phyloP scores from a whole-genome alignment of 495 filamentous ascomycete species.

The Xeromyces bisporus region DNA sequence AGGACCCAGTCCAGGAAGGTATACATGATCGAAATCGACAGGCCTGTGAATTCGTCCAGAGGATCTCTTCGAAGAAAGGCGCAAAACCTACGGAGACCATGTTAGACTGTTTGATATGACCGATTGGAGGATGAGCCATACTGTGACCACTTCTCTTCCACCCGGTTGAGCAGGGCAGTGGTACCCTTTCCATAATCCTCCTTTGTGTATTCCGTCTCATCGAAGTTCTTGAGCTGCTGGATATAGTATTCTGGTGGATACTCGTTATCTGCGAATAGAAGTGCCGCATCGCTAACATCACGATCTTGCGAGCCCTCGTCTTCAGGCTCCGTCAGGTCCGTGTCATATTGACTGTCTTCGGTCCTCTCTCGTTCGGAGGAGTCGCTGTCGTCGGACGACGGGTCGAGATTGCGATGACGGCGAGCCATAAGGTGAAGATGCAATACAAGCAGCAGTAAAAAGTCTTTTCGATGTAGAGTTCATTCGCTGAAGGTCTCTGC shows the following conservation, averaged over 20 bases:
- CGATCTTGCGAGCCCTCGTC: constrained; percentile 6
- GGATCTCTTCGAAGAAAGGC: constrained; percentile 12
- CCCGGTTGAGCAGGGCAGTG: constrained; percentile 13
- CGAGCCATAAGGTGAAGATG: constrained; percentile 9
- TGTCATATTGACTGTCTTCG: constrained; percentile 7
- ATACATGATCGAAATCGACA: constrained; percentile 9
- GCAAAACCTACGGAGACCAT: constrained; percentile 10
- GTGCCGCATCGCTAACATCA: constrained; percentile 6
- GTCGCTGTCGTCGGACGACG: constrained; percentile 6
- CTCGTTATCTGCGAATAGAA: constrained; percentile 14
- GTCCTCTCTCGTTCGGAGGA: constrained; percentile 8
- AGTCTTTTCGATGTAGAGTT: constrained; percentile 1
- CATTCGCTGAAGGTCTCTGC: background rate
- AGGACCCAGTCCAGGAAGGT: constrained; percentile 17
- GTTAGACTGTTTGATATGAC: background rate
- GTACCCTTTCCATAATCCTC: constrained; percentile 19
- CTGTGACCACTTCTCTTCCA: constrained; percentile 9
- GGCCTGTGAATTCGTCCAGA: constrained; percentile 5
- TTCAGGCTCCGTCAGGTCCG: constrained; percentile 10
- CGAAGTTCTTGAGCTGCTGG: constrained; percentile 15
- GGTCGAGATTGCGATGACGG: constrained; percentile 2
- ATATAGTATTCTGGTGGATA: constrained; percentile 21
- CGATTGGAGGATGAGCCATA: background rate
- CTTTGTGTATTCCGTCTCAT: constrained; percentile 18
- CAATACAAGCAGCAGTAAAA: constrained; percentile 1